phyloP scores from a whole-genome alignment of 345 rosid species.

The Linum trigynum region DNA sequence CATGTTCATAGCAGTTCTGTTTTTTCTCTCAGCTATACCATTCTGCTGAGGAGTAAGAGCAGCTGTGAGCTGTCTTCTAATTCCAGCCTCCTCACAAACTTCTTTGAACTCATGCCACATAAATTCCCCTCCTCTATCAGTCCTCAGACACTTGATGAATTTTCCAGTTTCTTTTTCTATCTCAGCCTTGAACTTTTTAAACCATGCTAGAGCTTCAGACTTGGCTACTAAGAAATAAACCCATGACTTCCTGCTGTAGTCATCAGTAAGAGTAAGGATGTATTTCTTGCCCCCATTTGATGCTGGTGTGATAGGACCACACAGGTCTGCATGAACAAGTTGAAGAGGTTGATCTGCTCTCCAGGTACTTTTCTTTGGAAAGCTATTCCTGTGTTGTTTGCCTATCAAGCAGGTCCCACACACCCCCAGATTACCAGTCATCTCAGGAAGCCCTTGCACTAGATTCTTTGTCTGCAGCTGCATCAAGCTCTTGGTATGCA shows the following conservation, averaged over 20 bases:
- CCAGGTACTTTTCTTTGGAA: neutral
- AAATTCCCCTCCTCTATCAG: neutral
- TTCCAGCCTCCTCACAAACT: neutral
- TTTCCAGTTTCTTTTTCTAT: neutral
- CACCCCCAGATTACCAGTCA: neutral
- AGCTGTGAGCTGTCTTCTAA: neutral
- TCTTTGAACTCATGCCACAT: neutral
- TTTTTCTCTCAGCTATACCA: neutral
- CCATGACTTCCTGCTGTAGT: conserved; percentile 3
- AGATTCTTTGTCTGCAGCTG: neutral
- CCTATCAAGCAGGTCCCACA: neutral
- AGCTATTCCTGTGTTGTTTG: neutral
- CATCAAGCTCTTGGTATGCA: neutral
- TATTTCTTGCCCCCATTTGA: neutral
- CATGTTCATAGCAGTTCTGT: neutral
- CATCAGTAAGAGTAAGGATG: neutral
- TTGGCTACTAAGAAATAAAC: neutral
- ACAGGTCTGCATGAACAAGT: neutral
- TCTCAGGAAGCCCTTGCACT: neutral
- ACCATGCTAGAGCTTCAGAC: neutral
- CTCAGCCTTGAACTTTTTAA: neutral
- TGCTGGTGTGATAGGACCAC: neutral
- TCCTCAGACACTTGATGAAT: neutral
- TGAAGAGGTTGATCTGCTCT: neutral
- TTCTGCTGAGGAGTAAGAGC: neutral